phyloP scores from a whole-genome alignment of 2,329 filamentous ascomycete species.

The Trichoderma sp. region DNA sequence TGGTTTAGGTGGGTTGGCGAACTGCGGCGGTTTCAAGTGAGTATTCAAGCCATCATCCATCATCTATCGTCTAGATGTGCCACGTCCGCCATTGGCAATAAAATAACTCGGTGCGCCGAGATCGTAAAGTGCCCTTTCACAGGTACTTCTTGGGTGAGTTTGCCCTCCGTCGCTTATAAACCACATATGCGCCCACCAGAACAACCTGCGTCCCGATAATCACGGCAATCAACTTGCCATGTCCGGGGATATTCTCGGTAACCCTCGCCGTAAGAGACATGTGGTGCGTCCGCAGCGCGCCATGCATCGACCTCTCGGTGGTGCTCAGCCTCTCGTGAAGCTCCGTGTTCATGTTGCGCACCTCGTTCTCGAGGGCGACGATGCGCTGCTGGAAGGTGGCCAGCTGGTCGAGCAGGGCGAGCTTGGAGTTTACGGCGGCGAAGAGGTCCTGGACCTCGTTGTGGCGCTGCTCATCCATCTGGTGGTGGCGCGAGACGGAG shows the following conservation, averaged over 20 bases:
- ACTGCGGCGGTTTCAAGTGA: not conserved
- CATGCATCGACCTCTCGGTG: slow-evolving; percentile 56
- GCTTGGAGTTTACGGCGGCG: slow-evolving; percentile 47
- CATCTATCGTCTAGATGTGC: not conserved
- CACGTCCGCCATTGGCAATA: not conserved
- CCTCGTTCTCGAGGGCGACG: slow-evolving; percentile 57
- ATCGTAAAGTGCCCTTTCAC: slow-evolving; percentile 42
- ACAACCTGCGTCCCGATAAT: slow-evolving; percentile 75
- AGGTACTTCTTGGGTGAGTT: slow-evolving; percentile 90
- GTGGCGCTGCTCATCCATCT: slow-evolving; percentile 57
- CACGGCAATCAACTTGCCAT: slow-evolving; percentile 62
- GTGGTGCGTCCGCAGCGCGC: slow-evolving; percentile 53
- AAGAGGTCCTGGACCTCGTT: slow-evolving; percentile 54
- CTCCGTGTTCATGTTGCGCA: slow-evolving; percentile 59
- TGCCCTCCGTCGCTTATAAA: slow-evolving; percentile 78
- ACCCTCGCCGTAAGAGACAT: slow-evolving; percentile 51
- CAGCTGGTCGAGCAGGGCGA: slow-evolving; percentile 50
- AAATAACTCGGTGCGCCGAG: not conserved
- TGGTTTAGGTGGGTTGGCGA: not conserved
- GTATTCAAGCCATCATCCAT: not conserved
- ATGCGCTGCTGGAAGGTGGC: slow-evolving; percentile 48
- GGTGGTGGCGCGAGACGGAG: slow-evolving; percentile 53
- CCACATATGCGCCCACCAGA: slow-evolving; percentile 66
- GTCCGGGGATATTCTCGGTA: slow-evolving; percentile 49
- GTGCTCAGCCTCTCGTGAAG: slow-evolving; percentile 51